Base-by-base conservation (phyloP, 306 rosid species). In the Quercus robur region DNA sequence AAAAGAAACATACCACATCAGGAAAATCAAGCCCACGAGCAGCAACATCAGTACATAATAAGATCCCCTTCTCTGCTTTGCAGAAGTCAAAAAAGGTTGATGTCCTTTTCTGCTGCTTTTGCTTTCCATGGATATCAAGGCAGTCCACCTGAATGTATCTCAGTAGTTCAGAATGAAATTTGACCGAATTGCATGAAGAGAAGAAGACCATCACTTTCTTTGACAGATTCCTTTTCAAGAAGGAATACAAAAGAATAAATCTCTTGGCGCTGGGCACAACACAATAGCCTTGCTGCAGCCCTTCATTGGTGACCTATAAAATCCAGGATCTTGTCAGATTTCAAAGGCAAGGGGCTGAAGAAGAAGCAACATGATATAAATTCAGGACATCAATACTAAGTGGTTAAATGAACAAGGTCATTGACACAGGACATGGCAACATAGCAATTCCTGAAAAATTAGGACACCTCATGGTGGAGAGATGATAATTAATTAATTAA, bases 141-240 rank as follows among this genome's bases (percentile, higher is more conserved):
- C 99, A 93, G 31, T 90, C 92, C 73, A 96, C 74, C 62, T 90
- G 86, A 78, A 87, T 72, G 33, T 90, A 89, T 84, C 87, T 90
- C 56, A 95, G 96, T 77, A 93, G 93, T 75, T 95, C 99, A 0
- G 94, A 83, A 46, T 93, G 98, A 86, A 90, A 95, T 81, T 85
- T 95, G 75, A 95, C 99, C 3, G 99, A 93, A 84, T 91, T 91
- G 82, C 99, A 91, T 13, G 99, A 91, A 38, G 99, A 95, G 89
- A 95, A 93, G 91, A 95, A 95, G 80, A 95, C 99, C 99, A 95
- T 93, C 77, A 95, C 90, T 86, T 95, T 95, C 82, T 90, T 90
- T 5, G 94, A 89, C 19, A 87, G 87, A 66, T 83, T 88, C 83
- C 89, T 90, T 81, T 87, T 89, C 81, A 95, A 86, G 87, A 95